Base-by-base conservation (phyloP, 2,329 filamentous ascomycete genomes). In the Dactylellina cionopaga region DNA sequence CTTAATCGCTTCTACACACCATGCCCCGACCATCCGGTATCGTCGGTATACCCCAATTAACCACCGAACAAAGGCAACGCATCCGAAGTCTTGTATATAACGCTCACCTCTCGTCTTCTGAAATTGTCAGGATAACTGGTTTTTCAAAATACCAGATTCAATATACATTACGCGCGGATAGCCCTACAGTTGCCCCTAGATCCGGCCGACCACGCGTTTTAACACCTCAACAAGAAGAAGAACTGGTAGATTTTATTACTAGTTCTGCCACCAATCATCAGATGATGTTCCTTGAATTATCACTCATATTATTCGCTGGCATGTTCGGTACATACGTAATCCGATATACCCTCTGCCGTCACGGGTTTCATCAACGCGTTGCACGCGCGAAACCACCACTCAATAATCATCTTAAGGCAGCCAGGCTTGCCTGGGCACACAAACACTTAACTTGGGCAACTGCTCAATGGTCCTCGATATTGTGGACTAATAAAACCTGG, bases 181-280 rank as follows among this genome's bases (percentile, higher is more conserved):
- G 31, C 31, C 6, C 31, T 13, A 35, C 31, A 35, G 13, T 35
- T 35, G 31, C 31, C 13, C 31, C 31, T 13, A 35, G 31, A 35
- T 35, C 31, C 31, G 31, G 31, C 6, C 31, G 31, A 6, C 31
- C 31, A 35, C 31, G 51, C 13, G 27, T 13, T 11, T 49, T 39
- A 59, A 79, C 79, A 85, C 84, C 85, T 85, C 6, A 84, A 35
- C 31, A 35, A 35, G 31, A 35, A 35, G 31, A 35, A 35, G 31
- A 35, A 35, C 31, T 35, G 31, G n/a, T n/a, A n/a, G n/a, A n/a
- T n/a, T n/a, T n/a, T n/a, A n/a, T n/a, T n/a, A n/a, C n/a, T n/a
- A n/a, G n/a, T n/a, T n/a, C n/a, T n/a, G n/a, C n/a, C n/a, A n/a
- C n/a, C n/a, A n/a, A n/a, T n/a, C n/a, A n/a, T n/a, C n/a, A n/a